Conservation (phyloP, 192 early-diverging fungal species). For the Phycomyces nitens region DNA sequence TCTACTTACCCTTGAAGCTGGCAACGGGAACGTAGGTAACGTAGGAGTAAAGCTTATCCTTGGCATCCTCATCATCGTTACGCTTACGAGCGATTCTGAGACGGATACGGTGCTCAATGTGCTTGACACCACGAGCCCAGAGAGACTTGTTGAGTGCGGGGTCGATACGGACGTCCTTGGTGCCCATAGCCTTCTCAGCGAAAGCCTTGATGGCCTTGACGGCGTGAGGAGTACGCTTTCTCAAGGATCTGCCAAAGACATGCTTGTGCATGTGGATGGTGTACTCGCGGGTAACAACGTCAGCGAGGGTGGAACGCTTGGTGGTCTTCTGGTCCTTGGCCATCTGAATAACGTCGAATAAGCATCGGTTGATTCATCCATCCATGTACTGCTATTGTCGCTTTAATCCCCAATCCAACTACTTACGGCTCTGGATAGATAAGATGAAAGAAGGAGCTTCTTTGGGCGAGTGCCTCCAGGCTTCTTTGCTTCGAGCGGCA, state of each 20-base stretch:
- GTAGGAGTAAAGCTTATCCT: slow-evolving; percentile 96
- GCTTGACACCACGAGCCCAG: slow-evolving; percentile 93
- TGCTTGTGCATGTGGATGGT: slow-evolving; percentile 99
- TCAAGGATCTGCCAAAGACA: slow-evolving; percentile 80
- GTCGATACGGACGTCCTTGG: slow-evolving; percentile 95
- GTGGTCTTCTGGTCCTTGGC: slow-evolving; percentile 32
- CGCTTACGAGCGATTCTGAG: slow-evolving; percentile 92
- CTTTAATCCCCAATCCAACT: not conserved
- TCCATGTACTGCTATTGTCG: not conserved
- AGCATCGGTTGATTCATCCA: not conserved
- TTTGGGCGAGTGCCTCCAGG: not conserved
- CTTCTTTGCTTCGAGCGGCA: not conserved
- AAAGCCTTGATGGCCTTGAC: slow-evolving; percentile 92
- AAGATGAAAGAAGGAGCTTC: slow-evolving; percentile 5
- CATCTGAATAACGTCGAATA: slow-evolving; percentile 7
- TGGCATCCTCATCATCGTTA: slow-evolving; percentile 95
- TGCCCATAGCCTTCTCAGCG: slow-evolving; percentile 91
- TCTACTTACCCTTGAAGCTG: slow-evolving; percentile 77
- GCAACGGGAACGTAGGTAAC: slow-evolving; percentile 86
- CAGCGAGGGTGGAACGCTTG: slow-evolving; percentile 78
- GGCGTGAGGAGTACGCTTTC: slow-evolving; percentile 95
- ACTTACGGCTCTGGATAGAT: slow-evolving; percentile 4
- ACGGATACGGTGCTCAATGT: slow-evolving; percentile 92
- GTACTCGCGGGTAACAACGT: slow-evolving; percentile 97
- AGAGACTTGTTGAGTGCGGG: slow-evolving; percentile 91